These are phyloP conservation scores for Mycosphaerella arachidis DNA, from an alignment of 2,329 filamentous ascomycete species.

Conservation along the genomic window DNA sequence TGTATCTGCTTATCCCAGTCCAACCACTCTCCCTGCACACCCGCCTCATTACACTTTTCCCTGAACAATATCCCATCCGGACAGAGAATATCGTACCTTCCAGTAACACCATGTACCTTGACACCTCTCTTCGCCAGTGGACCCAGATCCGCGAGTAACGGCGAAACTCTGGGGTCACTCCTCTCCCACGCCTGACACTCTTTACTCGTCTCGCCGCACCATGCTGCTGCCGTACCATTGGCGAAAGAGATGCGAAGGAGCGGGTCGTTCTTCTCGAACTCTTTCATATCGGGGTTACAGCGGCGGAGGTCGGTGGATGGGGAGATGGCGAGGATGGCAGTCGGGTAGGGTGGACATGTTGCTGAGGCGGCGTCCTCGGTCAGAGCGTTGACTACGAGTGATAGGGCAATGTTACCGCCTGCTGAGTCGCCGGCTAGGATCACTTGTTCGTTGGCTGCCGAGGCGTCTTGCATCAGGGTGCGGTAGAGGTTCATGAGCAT, in stretches of 20 bases:
- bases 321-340: slow-evolving; percentile 43
- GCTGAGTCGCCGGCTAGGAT: slow-evolving; percentile 53
- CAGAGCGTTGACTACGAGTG: slow-evolving; percentile 38
- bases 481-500: slow-evolving; percentile 45
- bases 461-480: slow-evolving; percentile 38
- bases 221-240: slow-evolving; percentile 40
- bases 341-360: slow-evolving; percentile 25
- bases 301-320: slow-evolving; percentile 49
- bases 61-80: slow-evolving; percentile 51
- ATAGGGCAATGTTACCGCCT: slow-evolving; percentile 51
- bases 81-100: slow-evolving; percentile 50
- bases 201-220: slow-evolving; percentile 32
- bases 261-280: slow-evolving; percentile 42
- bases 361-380: slow-evolving; percentile 25
- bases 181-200: slow-evolving; percentile 31
- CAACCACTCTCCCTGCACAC: slow-evolving; percentile 52
- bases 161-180: slow-evolving; percentile 47
- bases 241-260: slow-evolving; percentile 43
- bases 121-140: slow-evolving; percentile 40
- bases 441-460: slow-evolving; percentile 39
- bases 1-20: slow-evolving; percentile 60
- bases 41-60: slow-evolving; percentile 41
- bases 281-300: slow-evolving; percentile 42
- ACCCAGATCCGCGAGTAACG: slow-evolving; percentile 42
- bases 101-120: slow-evolving; percentile 50